Evolutionary conservation across 345 rosid species (phyloP).

Genomic region (Eucalyptus pauciflora): DNA sequence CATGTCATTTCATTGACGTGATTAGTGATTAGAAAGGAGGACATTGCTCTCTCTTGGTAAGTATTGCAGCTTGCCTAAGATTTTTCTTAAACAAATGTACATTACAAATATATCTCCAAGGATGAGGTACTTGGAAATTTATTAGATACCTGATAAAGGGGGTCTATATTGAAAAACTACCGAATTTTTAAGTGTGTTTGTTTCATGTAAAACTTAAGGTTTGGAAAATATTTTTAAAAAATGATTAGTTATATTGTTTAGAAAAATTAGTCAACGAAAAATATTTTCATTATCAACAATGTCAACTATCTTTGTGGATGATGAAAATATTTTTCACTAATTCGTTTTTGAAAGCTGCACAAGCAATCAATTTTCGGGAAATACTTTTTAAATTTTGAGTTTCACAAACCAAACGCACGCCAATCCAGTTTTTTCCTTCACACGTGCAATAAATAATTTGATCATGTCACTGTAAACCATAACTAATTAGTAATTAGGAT

Average conservation of each 20-base stretch:
- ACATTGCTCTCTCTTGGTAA: neutral
- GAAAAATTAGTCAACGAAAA: too few relatives aligned
- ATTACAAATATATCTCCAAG: neutral
- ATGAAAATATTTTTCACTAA: too few relatives aligned
- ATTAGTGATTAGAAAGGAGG: neutral
- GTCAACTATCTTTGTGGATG: too few relatives aligned
- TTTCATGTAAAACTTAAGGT: too few relatives aligned
- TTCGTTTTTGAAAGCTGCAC: too few relatives aligned
- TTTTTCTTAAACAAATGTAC: neutral
- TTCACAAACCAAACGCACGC: too few relatives aligned
- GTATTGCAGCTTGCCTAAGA: neutral
- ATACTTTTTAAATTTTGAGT: too few relatives aligned
- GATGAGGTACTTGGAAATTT: neutral
- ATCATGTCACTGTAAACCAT: neutral
- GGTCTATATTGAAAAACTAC: neutral
- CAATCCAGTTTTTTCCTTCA: neutral
- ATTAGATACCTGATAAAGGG: neutral
- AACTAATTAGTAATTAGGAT: too few relatives aligned
- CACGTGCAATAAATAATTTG: neutral
- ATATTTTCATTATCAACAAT: too few relatives aligned
- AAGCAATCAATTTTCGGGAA: too few relatives aligned
- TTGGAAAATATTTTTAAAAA: too few relatives aligned
- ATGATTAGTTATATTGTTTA: too few relatives aligned
- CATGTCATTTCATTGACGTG: neutral
- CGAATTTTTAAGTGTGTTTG: neutral